phyloP scores from a whole-genome alignment of 306 rosid species.

The Quercus parvula region DNA sequence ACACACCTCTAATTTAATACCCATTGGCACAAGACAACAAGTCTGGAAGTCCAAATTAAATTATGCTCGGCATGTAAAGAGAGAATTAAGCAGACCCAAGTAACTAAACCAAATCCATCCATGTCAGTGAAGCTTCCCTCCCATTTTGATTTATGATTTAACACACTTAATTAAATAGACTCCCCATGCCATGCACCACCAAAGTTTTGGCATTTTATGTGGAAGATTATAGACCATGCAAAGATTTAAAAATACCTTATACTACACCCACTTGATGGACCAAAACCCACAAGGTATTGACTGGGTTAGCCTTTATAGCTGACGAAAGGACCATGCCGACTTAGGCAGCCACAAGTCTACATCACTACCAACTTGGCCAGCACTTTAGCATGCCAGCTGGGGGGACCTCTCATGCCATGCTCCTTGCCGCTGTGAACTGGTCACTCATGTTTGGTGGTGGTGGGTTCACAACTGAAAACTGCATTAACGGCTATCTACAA shows the following conservation, averaged over 20 bases:
- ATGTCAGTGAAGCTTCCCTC: background rate
- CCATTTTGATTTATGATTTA: background rate
- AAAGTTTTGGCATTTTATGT: background rate
- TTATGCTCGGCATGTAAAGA: too few relatives aligned
- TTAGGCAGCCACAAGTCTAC: background rate
- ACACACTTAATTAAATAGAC: background rate
- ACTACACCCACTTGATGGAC: background rate
- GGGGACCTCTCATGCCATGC: background rate
- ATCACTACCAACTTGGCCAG: background rate
- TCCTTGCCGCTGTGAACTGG: background rate
- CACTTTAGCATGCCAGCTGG: background rate
- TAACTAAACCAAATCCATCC: too few relatives aligned
- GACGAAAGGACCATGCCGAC: background rate
- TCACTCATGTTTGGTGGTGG: too few relatives aligned
- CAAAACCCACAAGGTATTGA: background rate
- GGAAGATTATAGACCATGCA: slow-evolving; percentile 12
- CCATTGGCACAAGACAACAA: too few relatives aligned
- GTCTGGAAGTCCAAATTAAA: too few relatives aligned
- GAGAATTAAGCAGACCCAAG: too few relatives aligned
- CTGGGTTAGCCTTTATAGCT: background rate
- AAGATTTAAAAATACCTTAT: background rate
- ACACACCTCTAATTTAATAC: too few relatives aligned
- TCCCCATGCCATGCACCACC: background rate
- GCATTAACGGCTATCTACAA: slow-evolving; percentile 22
- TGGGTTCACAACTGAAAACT: slow-evolving; percentile 33